Evolutionary conservation across 495 filamentous ascomycete species (phyloP).

Genomic region (Hypoxylon fragiforme): DNA sequence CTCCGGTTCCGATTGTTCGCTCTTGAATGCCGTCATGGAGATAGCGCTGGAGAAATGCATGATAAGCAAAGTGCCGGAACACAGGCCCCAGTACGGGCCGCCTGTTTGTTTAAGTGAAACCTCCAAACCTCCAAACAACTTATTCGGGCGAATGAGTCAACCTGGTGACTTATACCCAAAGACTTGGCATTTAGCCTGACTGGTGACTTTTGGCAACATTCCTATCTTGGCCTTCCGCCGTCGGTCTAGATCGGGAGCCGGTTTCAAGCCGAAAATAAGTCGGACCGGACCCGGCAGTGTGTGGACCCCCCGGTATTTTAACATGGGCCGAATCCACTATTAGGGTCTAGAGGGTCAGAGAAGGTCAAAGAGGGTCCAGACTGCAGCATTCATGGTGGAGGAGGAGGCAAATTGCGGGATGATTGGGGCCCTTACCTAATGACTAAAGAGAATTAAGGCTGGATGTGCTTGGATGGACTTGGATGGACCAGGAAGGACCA

Average conservation of each 20-base stretch:
- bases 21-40: slow-evolving; percentile 6
- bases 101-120: slow-evolving; percentile 19
- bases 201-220: slow-evolving; percentile 36
- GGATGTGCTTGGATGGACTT: background rate
- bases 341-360: slow-evolving; percentile 4
- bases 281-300: slow-evolving; percentile 27
- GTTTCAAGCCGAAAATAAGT: slow-evolving; percentile 35
- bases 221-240: slow-evolving; percentile 26
- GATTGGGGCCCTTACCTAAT: slow-evolving; percentile 22
- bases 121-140: slow-evolving; percentile 11
- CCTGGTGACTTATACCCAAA: slow-evolving; percentile 26
- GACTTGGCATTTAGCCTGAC: slow-evolving; percentile 35
- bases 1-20: background rate
- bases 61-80: slow-evolving; percentile 4
- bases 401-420: slow-evolving; percentile 27
- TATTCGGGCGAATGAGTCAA: slow-evolving; percentile 23
- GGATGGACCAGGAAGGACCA: too few species aligned
- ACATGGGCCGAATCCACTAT: slow-evolving; percentile 27
- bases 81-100: too few species aligned
- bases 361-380: too few species aligned
- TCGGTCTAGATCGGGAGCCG: slow-evolving; percentile 28
- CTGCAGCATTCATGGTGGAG: too few species aligned
- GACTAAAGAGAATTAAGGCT: background rate
- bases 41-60: slow-evolving; percentile 6
- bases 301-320: slow-evolving; percentile 26